Conservation (phyloP, 1,284 basidiomycete genomes). For the Cutaneotrichosporon sp. region DNA sequence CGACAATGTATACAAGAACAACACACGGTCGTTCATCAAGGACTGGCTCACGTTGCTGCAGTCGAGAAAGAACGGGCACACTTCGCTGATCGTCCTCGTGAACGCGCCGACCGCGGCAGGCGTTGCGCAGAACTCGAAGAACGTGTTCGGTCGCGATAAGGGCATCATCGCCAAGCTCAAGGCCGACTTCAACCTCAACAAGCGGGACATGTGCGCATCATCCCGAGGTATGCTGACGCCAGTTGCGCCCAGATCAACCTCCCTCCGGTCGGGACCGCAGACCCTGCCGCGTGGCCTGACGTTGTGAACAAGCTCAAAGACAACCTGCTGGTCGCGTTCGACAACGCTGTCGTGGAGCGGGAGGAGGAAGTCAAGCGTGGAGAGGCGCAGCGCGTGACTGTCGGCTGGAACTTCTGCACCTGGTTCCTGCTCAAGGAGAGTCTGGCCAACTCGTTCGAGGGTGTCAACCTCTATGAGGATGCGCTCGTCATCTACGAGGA, state of each 20-base stretch:
- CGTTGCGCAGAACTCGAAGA: slow-evolving; percentile 60
- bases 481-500: slow-evolving; percentile 87
- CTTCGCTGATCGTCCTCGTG: slow-evolving; percentile 85
- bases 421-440: slow-evolving; percentile 97
- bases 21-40: slow-evolving; percentile 78
- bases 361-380: slow-evolving; percentile 85
- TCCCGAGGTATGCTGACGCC: slow-evolving; percentile 1
- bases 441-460: slow-evolving; percentile 86
- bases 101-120: slow-evolving; percentile 52
- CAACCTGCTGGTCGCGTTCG: slow-evolving; percentile 75
- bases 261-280: slow-evolving; percentile 48
- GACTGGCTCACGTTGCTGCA: slow-evolving; percentile 77
- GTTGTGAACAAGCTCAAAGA: slow-evolving; percentile 87
- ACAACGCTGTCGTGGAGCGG: slow-evolving; percentile 69
- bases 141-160: slow-evolving; percentile 48
- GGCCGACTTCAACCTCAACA: slow-evolving; percentile 87
- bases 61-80: slow-evolving; percentile 69
- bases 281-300: slow-evolving; percentile 84
- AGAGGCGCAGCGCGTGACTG: slow-evolving; percentile 79
- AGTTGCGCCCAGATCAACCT: slow-evolving; percentile 73
- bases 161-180: slow-evolving; percentile 83
- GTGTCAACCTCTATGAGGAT: slow-evolving; percentile 84
- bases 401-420: slow-evolving; percentile 95
- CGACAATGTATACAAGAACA: slow-evolving; percentile 74
- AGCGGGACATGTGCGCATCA: slow-evolving; percentile 71